These are phyloP conservation scores for Xylariomycetidae sp. DNA, from an alignment of 2,329 filamentous ascomycete genomes.

Conservation along the genomic window DNA sequence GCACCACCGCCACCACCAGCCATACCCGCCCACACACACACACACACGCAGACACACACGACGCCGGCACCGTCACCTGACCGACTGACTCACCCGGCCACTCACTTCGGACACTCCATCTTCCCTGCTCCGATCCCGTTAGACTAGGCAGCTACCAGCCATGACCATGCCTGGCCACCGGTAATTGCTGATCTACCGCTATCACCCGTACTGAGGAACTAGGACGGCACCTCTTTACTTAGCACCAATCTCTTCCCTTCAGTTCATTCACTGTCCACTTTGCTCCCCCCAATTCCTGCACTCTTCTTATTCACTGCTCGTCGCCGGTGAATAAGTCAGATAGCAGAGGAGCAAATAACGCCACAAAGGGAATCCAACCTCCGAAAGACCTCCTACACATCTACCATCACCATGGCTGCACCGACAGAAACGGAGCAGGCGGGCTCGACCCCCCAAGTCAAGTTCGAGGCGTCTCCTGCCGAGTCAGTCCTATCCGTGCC, in stretches of 20 bases:
- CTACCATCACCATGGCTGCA: too few relatives aligned
- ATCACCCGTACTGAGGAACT: constrained; percentile 33
- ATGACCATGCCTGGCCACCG: constrained; percentile 6
- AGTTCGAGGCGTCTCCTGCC: constrained; percentile 48
- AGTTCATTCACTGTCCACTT: too few relatives aligned
- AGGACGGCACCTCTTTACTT: constrained; percentile 32
- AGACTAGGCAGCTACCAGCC: too few relatives aligned
- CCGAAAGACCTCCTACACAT: too few relatives aligned
- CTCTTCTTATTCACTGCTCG: too few relatives aligned
- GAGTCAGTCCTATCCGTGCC: constrained; percentile 49
- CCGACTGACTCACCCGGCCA: constrained; percentile 1
- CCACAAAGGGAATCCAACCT: constrained; percentile 31
- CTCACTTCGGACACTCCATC: too few relatives aligned
- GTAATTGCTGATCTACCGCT: constrained; percentile 16
- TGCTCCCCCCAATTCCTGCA: too few relatives aligned
- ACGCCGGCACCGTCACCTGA: constrained; percentile 2
- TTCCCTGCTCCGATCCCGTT: too few relatives aligned
- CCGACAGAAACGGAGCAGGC: too few relatives aligned
- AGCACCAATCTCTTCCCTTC: constrained; percentile 12
- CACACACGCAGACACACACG: constrained; percentile 1
- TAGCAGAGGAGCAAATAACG: constrained; percentile 28
- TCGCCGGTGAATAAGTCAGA: too few relatives aligned
- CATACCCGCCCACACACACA: too few relatives aligned
- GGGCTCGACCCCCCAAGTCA: constrained; percentile 36
- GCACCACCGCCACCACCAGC: constrained; percentile 1